phyloP scores from a whole-genome alignment of 2,329 filamentous ascomycete species.

The Phoma herbarum region DNA sequence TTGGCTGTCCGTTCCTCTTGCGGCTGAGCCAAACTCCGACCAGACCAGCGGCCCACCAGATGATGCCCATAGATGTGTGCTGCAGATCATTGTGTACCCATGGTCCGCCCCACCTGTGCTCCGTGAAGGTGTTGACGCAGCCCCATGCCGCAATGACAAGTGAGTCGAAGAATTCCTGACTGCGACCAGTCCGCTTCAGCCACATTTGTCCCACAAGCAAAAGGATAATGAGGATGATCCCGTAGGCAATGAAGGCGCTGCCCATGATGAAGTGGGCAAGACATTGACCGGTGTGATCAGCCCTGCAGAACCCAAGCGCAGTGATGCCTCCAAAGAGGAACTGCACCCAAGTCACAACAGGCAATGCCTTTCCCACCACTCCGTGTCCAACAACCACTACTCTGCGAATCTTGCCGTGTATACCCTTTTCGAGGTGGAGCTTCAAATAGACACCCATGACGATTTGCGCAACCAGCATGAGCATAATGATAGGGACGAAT shows the following conservation, averaged over 20 bases:
- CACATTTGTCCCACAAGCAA: constrained; percentile 88
- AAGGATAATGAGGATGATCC: constrained; percentile 83
- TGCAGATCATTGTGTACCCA: constrained; percentile 97
- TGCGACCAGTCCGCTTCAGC: constrained; percentile 81
- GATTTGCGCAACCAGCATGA: constrained; percentile 79
- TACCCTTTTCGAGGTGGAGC: constrained; percentile 84
- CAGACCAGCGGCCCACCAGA: constrained; percentile 96
- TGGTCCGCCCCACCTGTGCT: constrained; percentile 87
- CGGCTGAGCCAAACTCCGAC: constrained; percentile 91
- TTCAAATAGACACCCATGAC: constrained; percentile 85
- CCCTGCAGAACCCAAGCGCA: constrained; percentile 88
- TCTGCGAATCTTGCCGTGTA: constrained; percentile 79
- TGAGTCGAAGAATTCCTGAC: constrained; percentile 97
- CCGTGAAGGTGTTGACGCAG: constrained; percentile 97
- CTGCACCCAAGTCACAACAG: constrained; percentile 87
- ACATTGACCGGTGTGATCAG: constrained; percentile 90
- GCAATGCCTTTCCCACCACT: constrained; percentile 85
- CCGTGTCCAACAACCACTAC: constrained; percentile 78
- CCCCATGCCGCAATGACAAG: constrained; percentile 92
- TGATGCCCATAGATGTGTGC: constrained; percentile 98
- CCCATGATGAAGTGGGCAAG: constrained; percentile 99
- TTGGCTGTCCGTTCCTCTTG: constrained; percentile 82
- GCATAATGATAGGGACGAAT: constrained; percentile 82
- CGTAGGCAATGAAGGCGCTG: constrained; percentile 93
- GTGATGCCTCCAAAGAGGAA: constrained; percentile 97